Base-by-base conservation (phyloP, 139 green algal species). In the Raphidocelis subcapitata region DNA sequence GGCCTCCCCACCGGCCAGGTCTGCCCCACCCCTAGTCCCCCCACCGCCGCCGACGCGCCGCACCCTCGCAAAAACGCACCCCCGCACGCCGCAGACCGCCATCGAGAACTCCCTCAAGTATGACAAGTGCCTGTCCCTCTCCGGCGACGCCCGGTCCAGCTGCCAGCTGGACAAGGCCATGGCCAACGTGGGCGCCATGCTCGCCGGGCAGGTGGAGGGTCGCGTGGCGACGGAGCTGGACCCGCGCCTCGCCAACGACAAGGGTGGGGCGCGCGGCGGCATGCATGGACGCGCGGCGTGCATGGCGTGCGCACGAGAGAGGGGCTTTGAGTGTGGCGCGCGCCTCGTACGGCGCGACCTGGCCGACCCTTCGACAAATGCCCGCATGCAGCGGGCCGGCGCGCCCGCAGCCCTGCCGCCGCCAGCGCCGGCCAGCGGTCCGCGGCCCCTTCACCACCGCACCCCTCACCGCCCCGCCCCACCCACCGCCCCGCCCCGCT, bases 221-320 rank as follows among this genome's bases (percentile, higher is more conserved):
- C 82, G 90, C 2, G 84, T 97, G 14, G 86, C 80, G 37, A 93
- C 86, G 1, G 84, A 95, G 73, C 72, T 97, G 1, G 92, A 97
- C 73, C 85, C 92, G 3, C 76, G 86, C 49, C 67, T 90, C 0
- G 87, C 91, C 0, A 77, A 87, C 23, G 83, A 96, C 73, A 75
- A 77, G 54, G 86, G 89, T 94, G 60, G n/a, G 77, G 52, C 5
- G 15, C 32, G 55, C 18, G 12, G 46, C 5, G 16, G 51, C 15
- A 26, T 20, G 12, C 51, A 57, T 71, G 64, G 26, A 15, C 15
- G 31, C 8, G n/a, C 21, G 37, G 26, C 29, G 14, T 31, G 14
- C 63, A 29, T 61, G 37, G 26, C 31, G 28, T 65, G 18, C 31
- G 20, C 12, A 67, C 23, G 16, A n/a, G 28, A 18, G 33, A n/a